Evolutionary conservation across 2,329 filamentous ascomycete genomes (phyloP).

Genomic region (Fusarium sp.): DNA sequence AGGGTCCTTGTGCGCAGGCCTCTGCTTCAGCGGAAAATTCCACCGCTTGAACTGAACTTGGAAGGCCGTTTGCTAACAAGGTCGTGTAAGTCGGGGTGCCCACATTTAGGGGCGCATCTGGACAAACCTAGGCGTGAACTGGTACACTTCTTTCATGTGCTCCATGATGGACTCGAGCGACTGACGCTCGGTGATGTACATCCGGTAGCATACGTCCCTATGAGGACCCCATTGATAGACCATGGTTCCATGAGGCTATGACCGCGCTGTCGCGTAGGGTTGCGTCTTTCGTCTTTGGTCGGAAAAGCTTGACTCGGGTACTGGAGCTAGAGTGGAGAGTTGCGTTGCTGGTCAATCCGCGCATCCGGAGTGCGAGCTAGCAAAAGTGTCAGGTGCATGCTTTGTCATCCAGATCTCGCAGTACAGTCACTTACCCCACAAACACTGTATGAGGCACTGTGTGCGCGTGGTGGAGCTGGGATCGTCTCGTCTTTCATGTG

Average conservation of each 20-base stretch:
- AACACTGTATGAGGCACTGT: not conserved
- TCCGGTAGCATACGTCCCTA: constrained; percentile 60
- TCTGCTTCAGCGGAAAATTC: constrained; percentile 82
- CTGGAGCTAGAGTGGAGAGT: constrained; percentile 40
- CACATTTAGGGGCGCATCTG: not conserved
- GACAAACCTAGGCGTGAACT: constrained; percentile 72
- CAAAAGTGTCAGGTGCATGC: not conserved
- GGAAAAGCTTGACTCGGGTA: constrained; percentile 31
- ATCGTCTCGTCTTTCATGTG: constrained; percentile 18
- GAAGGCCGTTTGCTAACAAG: constrained; percentile 76
- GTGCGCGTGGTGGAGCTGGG: not conserved
- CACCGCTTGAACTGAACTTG: constrained; percentile 83
- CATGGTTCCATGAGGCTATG: constrained; percentile 50
- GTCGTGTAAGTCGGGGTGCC: constrained; percentile 17
- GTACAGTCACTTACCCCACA: constrained; percentile 15
- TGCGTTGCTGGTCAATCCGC: constrained; percentile 47
- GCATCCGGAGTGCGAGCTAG: constrained; percentile 33
- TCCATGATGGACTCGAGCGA: constrained; percentile 80
- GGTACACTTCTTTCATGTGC: constrained; percentile 72
- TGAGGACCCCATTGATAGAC: constrained; percentile 62
- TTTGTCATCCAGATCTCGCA: constrained; percentile 29
- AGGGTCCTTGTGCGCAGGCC: constrained; percentile 77
- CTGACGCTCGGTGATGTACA: constrained; percentile 83
- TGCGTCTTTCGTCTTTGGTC: constrained; percentile 41
- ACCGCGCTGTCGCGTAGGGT: constrained; percentile 8